Percentiles rank a stretch among this genome's conserved stretches.
Evolutionary conservation across 2,329 filamentous ascomycete species (phyloP).

Genomic region (Scedosporium apiospermum): DNA sequence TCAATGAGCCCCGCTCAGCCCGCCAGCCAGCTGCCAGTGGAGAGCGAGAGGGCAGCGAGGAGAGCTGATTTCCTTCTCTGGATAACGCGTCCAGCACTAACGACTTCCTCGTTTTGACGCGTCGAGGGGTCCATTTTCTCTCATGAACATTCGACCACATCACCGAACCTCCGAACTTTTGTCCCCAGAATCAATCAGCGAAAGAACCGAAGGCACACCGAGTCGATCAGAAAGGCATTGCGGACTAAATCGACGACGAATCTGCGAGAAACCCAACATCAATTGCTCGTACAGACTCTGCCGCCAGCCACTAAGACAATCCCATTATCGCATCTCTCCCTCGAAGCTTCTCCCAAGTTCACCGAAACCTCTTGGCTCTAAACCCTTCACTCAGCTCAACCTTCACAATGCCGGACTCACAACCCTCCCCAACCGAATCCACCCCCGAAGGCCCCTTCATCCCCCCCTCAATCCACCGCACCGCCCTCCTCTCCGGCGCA

Average conservation of each 20-base stretch:
- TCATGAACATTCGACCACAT: no score
- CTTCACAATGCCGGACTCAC: constrained; percentile 10
- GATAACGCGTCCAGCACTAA: constrained; percentile 12
- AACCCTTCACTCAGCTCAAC: background rate
- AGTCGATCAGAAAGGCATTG: no score
- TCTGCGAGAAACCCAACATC: no score
- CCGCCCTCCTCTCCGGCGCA: constrained; percentile 49
- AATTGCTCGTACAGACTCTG: no score
- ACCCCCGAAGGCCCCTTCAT: constrained; percentile 36
- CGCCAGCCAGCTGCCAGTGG: background rate
- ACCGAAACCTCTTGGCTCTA: background rate
- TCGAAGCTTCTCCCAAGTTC: background rate
- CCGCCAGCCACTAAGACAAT: no score
- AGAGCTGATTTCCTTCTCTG: background rate
- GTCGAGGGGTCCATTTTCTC: constrained; percentile 12
- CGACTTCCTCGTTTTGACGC: constrained; percentile 10
- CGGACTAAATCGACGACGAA: no score
- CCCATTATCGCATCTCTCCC: no score
- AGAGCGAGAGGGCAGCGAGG: background rate
- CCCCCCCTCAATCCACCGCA: constrained; percentile 57
- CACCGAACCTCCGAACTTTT: no score
- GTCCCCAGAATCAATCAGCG: no score
- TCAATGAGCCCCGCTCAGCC: no score
- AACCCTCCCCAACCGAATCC: constrained; percentile 4
- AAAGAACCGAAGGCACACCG: no score